Base-by-base conservation (phyloP, 768 basidiomycete species). In the Calocera cornea region DNA sequence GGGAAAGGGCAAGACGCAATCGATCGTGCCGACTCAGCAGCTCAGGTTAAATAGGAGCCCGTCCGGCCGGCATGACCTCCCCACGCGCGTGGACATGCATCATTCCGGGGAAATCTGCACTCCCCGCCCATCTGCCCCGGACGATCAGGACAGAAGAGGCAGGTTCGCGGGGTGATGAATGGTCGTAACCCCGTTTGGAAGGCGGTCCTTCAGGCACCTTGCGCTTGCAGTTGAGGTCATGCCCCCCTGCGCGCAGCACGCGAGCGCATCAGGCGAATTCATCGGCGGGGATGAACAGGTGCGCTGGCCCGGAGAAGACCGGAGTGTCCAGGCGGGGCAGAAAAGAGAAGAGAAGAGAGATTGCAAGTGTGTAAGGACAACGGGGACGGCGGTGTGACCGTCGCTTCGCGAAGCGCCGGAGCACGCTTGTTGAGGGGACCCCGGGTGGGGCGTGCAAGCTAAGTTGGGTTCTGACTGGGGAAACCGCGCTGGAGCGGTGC, bases 401-500 rank as follows among this genome's bases (percentile, higher is more conserved):
- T 3, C 11, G 11, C 54, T 60, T 60, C 54, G 54, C 54, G 54
- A 60, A 60, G 54, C 54, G 54, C 16, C 10, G 54, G 14, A 60
- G 7, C 54, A 60, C 31, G 54, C 24, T 33, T 60, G 24, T 33
- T 29, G 31, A 33, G 27, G 54, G 54, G 54, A 60, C 54, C 54
- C 54, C 54, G 31, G 54, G 54, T 19, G 31, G 27, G 27, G 24
- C 2, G 27, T 19, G 5, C 27, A 19, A 33, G 24, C 31, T 29
- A 60, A 60, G 14, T 60, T 60, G 31, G 31, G 54, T 60, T 60
- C 54, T 27, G 54, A 60, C 54, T 60, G 54, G 54, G 54, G 54
- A 60, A 60, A 60, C 19, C 24, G 44, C 3, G 8, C 44, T 47
- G 44, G 44, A 47, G 44, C 44, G 36, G 36, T 5, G 36, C 36